Base-by-base conservation (phyloP, 169 alveolate species). In the Plasmodium relictum region DNA sequence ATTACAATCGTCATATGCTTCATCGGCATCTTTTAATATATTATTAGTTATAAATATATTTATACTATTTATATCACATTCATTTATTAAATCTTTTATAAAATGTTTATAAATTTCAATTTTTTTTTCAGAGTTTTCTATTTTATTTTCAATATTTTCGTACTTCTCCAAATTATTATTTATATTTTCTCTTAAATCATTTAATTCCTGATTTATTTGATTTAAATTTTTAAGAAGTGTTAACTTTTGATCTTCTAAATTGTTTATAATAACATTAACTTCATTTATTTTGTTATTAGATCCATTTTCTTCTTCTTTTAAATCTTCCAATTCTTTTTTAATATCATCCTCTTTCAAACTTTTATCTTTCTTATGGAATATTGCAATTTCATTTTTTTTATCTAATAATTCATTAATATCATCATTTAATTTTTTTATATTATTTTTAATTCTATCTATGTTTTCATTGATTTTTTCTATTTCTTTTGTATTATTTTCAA, bases 51-150 rank as follows among this genome's bases (percentile, higher is more conserved):
- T 5, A 58, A 78, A 78, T 16, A 78, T 69, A 37, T 78, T 63
- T 12, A 78, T 45, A 41, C 71, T 61, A 65, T 78, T 78, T 45
- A 78, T 78, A 39, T 78, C 89, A 42, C 89, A 78, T 56, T 78
- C 89, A 24, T 58, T 50, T 48, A 78, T 48, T 18, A 66, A n/a
- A 39, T 78, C 89, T 58, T 37, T 78, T 3, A 78, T 58, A 37
- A 78, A 56, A 37, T 68, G 73, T 9, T 24, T 56, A 42, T 78
- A 78, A n/a, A 78, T 78, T 37, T 31, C 52, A 16, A 78, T 66
- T 56, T 66, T 78, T 58, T 78, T 63, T 12, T 58, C 26, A 5
- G 54, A 78, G 6, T 78, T 78, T 16, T 78, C 72, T 0, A 78
- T 56, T 56, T 45, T 45, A 44, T 58, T 78, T 39, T 78, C 80